Evolutionary conservation across 441 rosid genomes (phyloP), one percentile per base, ranked within the genome.

Genomic region (Hypseocharis bilobata): DNA sequence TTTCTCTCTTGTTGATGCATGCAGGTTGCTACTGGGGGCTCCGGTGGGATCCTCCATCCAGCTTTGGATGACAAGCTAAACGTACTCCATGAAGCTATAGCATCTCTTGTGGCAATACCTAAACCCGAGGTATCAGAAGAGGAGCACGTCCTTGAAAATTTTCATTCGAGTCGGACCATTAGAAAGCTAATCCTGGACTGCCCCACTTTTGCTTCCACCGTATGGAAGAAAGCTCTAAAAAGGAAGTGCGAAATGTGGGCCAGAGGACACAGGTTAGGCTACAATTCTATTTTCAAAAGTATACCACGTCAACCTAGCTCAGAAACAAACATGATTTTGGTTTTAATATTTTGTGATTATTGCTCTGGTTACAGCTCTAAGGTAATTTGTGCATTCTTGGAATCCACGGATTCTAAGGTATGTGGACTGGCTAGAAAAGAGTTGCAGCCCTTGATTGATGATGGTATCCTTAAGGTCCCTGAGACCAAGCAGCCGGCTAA

Each of bases 161-260:
- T 88, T 74, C 96, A 94, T 73, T 86, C 96, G 20, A 89, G 88
- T 75, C 83, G 96, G 63, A 85, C 84, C 42, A 81, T 91, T 74
- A 83, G 96, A 79, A 91, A 89, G 76, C 81, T 91, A 59, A 70
- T 91, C 62, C 60, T 91, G 67, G 87, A 86, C 27, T 77, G 87
- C 79, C 81, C 99, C 23, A 30, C 71, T 20, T 86, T 94, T 65
- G 96, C 96, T n/a, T 62, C 81, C 64, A 80, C 78, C 27, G 79
- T 94, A 42, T 94, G 88, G 92, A 76, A 77, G 71, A 83, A 82
- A 64, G 95, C 96, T 16, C 75, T 94, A 80, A 73, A 78, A 72
- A 89, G 94, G 73, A 89, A 85, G 27, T 84, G 86, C 68, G 69
- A 72, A 40, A 49, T 44, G 1, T 91, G 94, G 96, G 91, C 94